Evolutionary conservation across 1,139 yeast genomes (phyloP), one percentile per base, ranked within the genome.

Genomic region (Yamadazyma sp.): DNA sequence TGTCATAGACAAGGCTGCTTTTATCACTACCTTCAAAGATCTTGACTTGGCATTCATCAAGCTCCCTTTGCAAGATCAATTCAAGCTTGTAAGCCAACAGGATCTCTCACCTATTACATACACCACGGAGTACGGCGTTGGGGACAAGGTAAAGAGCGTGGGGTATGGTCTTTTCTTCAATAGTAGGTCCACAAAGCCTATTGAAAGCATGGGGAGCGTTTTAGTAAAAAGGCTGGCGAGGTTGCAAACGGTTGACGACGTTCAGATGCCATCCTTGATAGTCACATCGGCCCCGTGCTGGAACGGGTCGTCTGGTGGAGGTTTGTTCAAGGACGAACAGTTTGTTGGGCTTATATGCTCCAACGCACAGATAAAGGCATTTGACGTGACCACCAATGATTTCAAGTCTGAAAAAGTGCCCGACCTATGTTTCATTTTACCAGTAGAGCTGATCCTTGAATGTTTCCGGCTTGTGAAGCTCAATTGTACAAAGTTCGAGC

Each of bases 261-360:
- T 39, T n/a, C 15, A 30, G 6, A 38, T 49, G 3, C 60, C 64
- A 1, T 63, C 73, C 0, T 55, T 83, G 59, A 49, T 80, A 1
- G 61, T 81, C 0, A 66, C 80, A 0, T 74, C 86, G 0, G 74
- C 87, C 0, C 71, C 81, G 9, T 83, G 88, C 57, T 83, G 88
- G 87, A 82, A 83, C 50, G 91, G 91, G 0, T 81, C 88, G 2
- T 79, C 86, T 1, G 91, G 91, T 0, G 91, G 91, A 0, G 87
- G 83, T 0, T 55, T 82, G 3, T 67, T 78, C 40, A 43, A 67
- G 39, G 36, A 49, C 0, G 49, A 52, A 12, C 58, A 64, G 30
- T 58, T 83, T 4, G 53, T 80, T 10, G 87, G 87, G 0, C 55
- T 81, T 28, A 75, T 83, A 64, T 79, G 86, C 27, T 79, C 86